These are phyloP conservation scores for Lepidium campestre DNA, from an alignment of 441 rosid genomes.

Conservation along the genomic window DNA sequence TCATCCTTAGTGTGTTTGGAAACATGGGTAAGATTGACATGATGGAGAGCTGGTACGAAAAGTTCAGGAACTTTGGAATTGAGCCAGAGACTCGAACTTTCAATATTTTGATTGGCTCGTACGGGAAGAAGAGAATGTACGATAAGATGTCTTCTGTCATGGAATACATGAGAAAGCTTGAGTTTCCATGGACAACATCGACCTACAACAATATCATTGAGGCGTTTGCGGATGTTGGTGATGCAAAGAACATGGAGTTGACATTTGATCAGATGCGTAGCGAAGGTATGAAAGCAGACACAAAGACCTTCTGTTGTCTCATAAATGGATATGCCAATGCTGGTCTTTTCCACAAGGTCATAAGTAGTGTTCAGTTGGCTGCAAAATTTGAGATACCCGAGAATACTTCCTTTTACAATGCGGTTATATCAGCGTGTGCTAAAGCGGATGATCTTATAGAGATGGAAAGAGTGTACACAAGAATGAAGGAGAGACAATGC, in stretches of 20 bases:
- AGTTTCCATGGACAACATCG: slow-evolving; percentile 88
- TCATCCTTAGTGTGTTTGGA: slow-evolving; percentile 75
- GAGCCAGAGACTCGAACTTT: slow-evolving; percentile 87
- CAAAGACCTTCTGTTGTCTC: slow-evolving; percentile 88
- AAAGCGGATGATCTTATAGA: slow-evolving; percentile 80
- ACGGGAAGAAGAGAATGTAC: slow-evolving; percentile 82
- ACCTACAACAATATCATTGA: slow-evolving; percentile 90
- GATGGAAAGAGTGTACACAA: slow-evolving; percentile 80
- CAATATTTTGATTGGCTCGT: slow-evolving; percentile 83
- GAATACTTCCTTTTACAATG: slow-evolving; percentile 61
- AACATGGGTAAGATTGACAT: slow-evolving; percentile 73
- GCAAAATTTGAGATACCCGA: slow-evolving; percentile 71
- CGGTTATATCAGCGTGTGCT: slow-evolving; percentile 72
- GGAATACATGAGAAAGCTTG: slow-evolving; percentile 91
- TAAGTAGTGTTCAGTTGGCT: slow-evolving; percentile 62
- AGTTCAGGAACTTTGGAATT: slow-evolving; percentile 69
- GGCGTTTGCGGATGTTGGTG: slow-evolving; percentile 87
- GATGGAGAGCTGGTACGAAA: slow-evolving; percentile 96
- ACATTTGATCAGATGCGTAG: slow-evolving; percentile 83
- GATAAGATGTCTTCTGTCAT: slow-evolving; percentile 93
- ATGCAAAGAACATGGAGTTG: slow-evolving; percentile 83
- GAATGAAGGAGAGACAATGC: slow-evolving; percentile 71
- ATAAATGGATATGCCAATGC: slow-evolving; percentile 79
- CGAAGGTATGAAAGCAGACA: slow-evolving; percentile 80
- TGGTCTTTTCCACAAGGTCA: slow-evolving; percentile 77